phyloP scores from a whole-genome alignment of 164 flowering plant species.

The Vitis cinerea region DNA sequence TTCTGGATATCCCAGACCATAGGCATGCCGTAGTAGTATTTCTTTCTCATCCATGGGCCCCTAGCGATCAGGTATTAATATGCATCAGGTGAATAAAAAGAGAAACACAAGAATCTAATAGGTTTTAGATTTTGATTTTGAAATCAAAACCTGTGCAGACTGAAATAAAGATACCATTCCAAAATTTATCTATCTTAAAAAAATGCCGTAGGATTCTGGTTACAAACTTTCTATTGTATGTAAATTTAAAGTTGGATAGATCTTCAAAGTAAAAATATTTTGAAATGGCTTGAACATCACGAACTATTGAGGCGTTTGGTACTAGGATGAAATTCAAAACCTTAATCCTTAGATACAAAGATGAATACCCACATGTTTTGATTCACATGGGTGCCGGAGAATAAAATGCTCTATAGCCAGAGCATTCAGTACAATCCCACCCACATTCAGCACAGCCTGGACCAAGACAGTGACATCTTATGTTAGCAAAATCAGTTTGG shows the following conservation, averaged over 20 bases:
- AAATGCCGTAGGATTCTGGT: too few species aligned
- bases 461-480: background rate
- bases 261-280: too few species aligned
- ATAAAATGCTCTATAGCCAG: conserved; percentile 89
- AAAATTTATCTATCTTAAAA: too few species aligned
- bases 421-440: conserved; percentile 80
- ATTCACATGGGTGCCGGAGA: conserved; percentile 69
- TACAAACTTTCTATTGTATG: too few species aligned
- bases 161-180: too few species aligned
- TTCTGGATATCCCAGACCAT: conserved; percentile 85
- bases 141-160: too few species aligned
- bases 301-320: too few species aligned
- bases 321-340: background rate
- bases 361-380: conserved; percentile 43
- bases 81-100: conserved; percentile 1
- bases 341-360: background rate
- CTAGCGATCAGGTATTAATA: conserved; percentile 22
- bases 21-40: conserved; percentile 62
- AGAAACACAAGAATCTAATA: background rate
- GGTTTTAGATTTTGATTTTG: background rate
- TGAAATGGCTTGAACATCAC: too few species aligned
- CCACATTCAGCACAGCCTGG: conserved; percentile 87
- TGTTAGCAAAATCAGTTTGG: background rate
- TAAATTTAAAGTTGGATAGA: too few species aligned
- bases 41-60: conserved; percentile 61